Conservation (phyloP, 768 basidiomycete genomes). For the Mycena polygramma region DNA sequence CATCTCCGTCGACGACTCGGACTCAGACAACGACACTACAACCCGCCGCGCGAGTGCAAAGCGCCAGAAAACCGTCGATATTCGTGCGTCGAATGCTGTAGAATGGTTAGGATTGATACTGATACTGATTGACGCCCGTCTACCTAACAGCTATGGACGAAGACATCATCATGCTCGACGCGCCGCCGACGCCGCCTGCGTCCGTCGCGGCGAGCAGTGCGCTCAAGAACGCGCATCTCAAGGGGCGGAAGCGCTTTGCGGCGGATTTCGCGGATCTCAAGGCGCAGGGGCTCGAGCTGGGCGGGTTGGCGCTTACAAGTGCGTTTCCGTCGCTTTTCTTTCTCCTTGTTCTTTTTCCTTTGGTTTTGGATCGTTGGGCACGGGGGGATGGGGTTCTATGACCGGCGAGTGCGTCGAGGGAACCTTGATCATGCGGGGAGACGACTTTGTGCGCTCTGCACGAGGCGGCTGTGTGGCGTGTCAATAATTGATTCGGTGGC, state of each 20-base stretch:
- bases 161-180: slow-evolving; percentile 35
- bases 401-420: too few species aligned
- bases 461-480: too few species aligned
- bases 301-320: slow-evolving; percentile 60
- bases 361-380: neutral
- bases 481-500: too few species aligned
- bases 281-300: slow-evolving; percentile 50
- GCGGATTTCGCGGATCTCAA: slow-evolving; percentile 68
- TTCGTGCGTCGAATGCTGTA: too few species aligned
- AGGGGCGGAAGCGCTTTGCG: slow-evolving; percentile 68
- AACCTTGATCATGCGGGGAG: too few species aligned
- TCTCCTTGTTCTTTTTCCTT: neutral
- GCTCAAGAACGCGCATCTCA: slow-evolving; percentile 59
- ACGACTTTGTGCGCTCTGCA: too few species aligned
- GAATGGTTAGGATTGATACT: too few species aligned
- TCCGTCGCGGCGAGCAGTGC: slow-evolving; percentile 27
- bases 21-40: neutral
- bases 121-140: neutral
- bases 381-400: too few species aligned
- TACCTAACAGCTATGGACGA: slow-evolving; percentile 30
- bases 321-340: slow-evolving; percentile 32
- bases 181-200: slow-evolving; percentile 34
- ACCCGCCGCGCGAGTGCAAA: too few species aligned
- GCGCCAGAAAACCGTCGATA: too few species aligned
- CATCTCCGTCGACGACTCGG: too few species aligned